Conservation (phyloP, 73 alveolate species). For the Paramecium primaurelia region DNA sequence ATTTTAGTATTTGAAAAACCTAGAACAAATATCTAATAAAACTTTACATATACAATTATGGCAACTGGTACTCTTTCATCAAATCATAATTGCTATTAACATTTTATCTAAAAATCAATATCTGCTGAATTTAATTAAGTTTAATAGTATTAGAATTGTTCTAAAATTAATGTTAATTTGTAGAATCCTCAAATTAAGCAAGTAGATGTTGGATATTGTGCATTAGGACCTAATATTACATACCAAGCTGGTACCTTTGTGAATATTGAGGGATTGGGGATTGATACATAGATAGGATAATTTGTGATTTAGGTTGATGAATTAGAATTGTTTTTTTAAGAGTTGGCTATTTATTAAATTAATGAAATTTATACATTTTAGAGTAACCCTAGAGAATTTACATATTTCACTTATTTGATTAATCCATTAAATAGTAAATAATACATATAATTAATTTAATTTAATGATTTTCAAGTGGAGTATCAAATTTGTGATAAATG, state of each 20-base stretch:
- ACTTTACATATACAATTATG: background rate
- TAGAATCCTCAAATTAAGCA: background rate
- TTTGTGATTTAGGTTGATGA: background rate
- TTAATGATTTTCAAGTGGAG: background rate
- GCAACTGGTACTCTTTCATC: background rate
- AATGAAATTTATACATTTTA: background rate
- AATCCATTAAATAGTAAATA: background rate
- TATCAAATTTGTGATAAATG: background rate
- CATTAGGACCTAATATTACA: background rate
- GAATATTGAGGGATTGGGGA: background rate
- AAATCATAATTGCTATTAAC: background rate
- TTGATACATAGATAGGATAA: background rate
- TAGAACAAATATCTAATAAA: background rate
- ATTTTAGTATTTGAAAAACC: background rate
- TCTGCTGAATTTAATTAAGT: background rate
- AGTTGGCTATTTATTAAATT: background rate
- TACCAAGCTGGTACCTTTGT: background rate
- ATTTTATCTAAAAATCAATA: background rate
- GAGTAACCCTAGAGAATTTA: background rate
- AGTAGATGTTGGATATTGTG: background rate
- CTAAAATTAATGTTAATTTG: background rate
- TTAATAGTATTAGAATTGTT: background rate
- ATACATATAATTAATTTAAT: background rate
- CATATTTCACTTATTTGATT: background rate
- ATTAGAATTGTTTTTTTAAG: background rate